These are phyloP conservation scores for Metarhizium album DNA, from an alignment of 2,329 filamentous ascomycete genomes.

Conservation along the genomic window DNA sequence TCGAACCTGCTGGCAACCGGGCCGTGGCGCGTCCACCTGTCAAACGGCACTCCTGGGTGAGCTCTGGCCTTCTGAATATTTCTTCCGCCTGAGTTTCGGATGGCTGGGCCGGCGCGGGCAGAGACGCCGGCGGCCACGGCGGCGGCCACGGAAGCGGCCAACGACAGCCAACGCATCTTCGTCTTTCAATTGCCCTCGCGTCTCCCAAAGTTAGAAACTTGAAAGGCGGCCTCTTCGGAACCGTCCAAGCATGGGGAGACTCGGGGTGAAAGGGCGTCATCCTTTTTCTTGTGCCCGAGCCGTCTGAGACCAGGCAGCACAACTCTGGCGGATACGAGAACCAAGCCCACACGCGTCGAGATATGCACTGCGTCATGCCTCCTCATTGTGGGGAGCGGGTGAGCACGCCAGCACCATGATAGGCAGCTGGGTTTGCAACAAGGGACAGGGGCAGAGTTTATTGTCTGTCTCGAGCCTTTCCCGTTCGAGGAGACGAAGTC, in stretches of 20 bases:
- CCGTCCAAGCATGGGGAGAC: too few species aligned
- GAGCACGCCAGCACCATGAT: background rate
- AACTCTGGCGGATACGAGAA: too few species aligned
- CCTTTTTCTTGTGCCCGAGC: too few species aligned
- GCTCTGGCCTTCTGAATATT: background rate
- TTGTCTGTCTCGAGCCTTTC: background rate
- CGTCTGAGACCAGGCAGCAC: too few species aligned
- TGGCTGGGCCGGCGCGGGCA: background rate
- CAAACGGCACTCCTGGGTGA: background rate
- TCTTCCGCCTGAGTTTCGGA: background rate
- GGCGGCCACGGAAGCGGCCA: background rate
- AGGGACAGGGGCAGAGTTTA: background rate
- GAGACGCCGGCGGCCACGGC: constrained; percentile 1
- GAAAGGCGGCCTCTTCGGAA: too few species aligned
- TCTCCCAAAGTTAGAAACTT: background rate
- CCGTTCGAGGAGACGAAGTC: background rate
- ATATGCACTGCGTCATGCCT: too few species aligned
- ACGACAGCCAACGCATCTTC: constrained; percentile 4
- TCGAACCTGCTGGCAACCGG: constrained; percentile 1
- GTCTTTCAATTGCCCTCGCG: background rate
- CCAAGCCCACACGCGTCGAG: too few species aligned
- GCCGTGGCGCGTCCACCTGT: constrained; percentile 5
- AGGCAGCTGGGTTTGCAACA: background rate
- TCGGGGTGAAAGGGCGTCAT: too few species aligned
- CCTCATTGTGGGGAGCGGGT: background rate